Percentiles rank a stretch among this genome's conserved stretches.
Evolutionary conservation across 495 filamentous ascomycete genomes (phyloP).

Genomic region (Talaromyces thailandensis): DNA sequence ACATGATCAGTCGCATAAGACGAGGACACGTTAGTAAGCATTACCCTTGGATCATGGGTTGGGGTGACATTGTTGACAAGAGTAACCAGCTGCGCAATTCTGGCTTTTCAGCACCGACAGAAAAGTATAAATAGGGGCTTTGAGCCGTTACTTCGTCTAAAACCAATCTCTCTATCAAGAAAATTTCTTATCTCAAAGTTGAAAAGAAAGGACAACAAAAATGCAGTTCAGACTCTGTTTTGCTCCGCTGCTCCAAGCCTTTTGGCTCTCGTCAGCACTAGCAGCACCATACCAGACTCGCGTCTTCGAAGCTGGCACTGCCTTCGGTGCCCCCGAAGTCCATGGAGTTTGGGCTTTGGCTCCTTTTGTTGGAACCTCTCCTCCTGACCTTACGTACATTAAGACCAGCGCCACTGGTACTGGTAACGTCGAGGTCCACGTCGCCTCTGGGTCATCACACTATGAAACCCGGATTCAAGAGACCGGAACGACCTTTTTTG

Average conservation of each 20-base stretch:
- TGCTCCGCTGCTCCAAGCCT: background rate
- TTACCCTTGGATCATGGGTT: background rate
- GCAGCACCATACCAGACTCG: slow-evolving; percentile 6
- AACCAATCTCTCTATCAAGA: background rate
- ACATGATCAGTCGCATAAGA: background rate
- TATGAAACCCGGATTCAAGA: slow-evolving; percentile 6
- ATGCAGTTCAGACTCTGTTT: background rate
- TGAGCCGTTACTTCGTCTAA: background rate
- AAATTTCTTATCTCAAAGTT: background rate
- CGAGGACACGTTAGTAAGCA: background rate
- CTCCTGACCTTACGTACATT: slow-evolving; percentile 6
- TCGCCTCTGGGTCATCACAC: slow-evolving; percentile 2
- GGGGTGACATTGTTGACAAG: background rate
- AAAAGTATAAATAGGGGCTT: slow-evolving; percentile 1
- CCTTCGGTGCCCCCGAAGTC: slow-evolving; percentile 1
- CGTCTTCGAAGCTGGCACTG: slow-evolving; percentile 5
- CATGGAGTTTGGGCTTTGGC: slow-evolving; percentile 4
- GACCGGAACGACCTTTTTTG: background rate
- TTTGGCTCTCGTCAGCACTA: slow-evolving; percentile 1
- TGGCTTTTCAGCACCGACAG: background rate
- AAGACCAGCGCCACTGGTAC: slow-evolving; percentile 3
- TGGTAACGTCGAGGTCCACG: slow-evolving; percentile 5
- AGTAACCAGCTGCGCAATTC: background rate
- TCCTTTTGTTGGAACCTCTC: background rate
- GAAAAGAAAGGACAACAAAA: background rate